These are phyloP conservation scores for Schizophyllum amplum DNA, from an alignment of 1,284 basidiomycete genomes.

Conservation along the genomic window DNA sequence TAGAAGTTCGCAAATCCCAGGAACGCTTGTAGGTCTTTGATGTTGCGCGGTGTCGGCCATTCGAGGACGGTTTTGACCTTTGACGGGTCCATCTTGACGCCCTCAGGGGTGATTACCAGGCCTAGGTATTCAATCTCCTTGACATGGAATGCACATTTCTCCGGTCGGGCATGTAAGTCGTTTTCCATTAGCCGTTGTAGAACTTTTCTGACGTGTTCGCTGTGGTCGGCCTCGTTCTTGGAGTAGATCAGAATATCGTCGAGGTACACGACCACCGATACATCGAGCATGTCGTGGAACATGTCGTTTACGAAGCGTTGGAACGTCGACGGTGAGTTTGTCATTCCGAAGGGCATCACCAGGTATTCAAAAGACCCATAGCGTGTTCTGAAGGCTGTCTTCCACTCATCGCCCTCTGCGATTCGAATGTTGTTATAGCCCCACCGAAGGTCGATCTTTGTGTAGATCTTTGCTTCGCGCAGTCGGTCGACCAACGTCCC, in stretches of 20 bases:
- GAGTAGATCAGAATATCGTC: conserved; percentile 19
- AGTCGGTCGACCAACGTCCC: neutral
- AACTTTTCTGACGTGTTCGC: conserved; percentile 20
- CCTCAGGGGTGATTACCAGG: conserved; percentile 22
- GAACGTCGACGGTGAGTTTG: conserved; percentile 11
- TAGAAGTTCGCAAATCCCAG: conserved; percentile 24
- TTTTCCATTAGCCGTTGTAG: conserved; percentile 20
- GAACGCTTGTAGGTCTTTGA: conserved; percentile 7
- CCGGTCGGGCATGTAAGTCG: conserved; percentile 19
- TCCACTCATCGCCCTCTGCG: conserved; percentile 25
- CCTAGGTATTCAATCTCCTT: conserved; percentile 31
- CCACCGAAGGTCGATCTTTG: conserved; percentile 26
- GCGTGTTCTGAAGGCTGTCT: conserved; percentile 25
- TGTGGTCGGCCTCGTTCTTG: conserved; percentile 16
- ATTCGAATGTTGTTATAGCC: conserved; percentile 27
- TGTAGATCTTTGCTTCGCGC: conserved; percentile 24
- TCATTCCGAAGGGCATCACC: conserved; percentile 24
- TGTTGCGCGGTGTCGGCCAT: conserved; percentile 28
- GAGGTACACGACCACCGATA: conserved; percentile 13
- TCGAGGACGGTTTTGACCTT: conserved; percentile 27
- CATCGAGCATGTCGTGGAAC: conserved; percentile 12
- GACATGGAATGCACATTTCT: conserved; percentile 17
- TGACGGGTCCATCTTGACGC: conserved; percentile 26
- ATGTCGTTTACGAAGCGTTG: conserved; percentile 15
- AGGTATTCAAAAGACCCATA: conserved; percentile 24